These are phyloP conservation scores for Cucumis cinereus DNA, from an alignment of 306 rosid species.

Conservation along the genomic window DNA sequence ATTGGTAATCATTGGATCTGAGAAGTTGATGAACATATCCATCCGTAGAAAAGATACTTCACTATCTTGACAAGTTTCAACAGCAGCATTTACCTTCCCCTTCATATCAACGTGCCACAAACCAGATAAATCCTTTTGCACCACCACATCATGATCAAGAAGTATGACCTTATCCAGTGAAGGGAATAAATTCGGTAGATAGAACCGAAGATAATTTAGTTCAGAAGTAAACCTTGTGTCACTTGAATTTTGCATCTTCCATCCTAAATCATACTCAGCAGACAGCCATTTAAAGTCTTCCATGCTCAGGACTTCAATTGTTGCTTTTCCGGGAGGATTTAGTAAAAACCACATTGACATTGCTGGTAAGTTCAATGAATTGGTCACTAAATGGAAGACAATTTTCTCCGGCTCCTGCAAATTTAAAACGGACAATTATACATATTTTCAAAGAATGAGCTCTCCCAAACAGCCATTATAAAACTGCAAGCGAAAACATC, in stretches of 20 bases:
- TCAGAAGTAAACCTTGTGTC: constrained; percentile 79
- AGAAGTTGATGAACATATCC: constrained; percentile 65
- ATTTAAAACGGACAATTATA: not conserved
- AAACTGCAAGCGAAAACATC: not conserved
- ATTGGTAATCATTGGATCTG: constrained; percentile 58
- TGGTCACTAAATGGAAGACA: constrained; percentile 83
- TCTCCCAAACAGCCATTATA: not conserved
- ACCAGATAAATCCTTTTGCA: constrained; percentile 60
- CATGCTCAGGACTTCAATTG: constrained; percentile 56
- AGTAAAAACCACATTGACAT: constrained; percentile 86
- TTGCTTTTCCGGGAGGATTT: constrained; percentile 79
- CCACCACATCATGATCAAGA: constrained; percentile 93
- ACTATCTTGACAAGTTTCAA: constrained; percentile 55
- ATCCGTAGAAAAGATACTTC: constrained; percentile 50
- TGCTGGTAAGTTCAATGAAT: constrained; percentile 79
- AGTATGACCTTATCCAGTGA: constrained; percentile 53
- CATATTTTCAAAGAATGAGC: not conserved
- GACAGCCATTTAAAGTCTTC: constrained; percentile 59
- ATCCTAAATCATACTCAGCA: constrained; percentile 25
- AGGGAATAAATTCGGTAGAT: constrained; percentile 75
- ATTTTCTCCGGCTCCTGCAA: constrained; percentile 66
- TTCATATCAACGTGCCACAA: constrained; percentile 64
- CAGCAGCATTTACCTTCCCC: constrained; percentile 67
- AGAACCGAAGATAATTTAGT: constrained; percentile 87
- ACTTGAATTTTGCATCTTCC: constrained; percentile 28